These are phyloP conservation scores for Clarireedia hainanense DNA, from an alignment of 2,329 filamentous ascomycete genomes.

Conservation along the genomic window DNA sequence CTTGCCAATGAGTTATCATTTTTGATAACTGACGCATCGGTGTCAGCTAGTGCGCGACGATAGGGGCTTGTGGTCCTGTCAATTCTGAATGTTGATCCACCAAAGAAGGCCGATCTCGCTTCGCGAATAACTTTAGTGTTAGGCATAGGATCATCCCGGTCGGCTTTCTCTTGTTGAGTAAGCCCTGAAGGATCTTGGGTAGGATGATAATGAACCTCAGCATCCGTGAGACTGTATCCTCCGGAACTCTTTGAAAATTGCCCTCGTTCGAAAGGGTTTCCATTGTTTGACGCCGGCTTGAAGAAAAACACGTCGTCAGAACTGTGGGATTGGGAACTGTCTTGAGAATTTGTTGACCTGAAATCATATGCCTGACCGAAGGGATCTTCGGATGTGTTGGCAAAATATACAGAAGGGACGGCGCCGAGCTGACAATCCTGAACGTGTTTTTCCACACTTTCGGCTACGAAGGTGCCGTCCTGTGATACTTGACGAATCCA, in stretches of 20 bases:
- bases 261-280: background rate
- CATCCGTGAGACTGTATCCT: background rate
- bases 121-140: slow-evolving; percentile 31
- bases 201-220: background rate
- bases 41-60: slow-evolving; percentile 37
- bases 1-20: slow-evolving; percentile 2
- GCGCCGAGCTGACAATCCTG: slow-evolving; percentile 14
- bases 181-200: slow-evolving; percentile 6
- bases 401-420: slow-evolving; percentile 10
- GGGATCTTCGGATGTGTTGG: slow-evolving; percentile 9
- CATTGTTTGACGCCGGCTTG: background rate
- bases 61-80: slow-evolving; percentile 50
- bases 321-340: slow-evolving; percentile 11
- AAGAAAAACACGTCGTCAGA: slow-evolving; percentile 23
- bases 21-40: slow-evolving; percentile 9
- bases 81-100: slow-evolving; percentile 42
- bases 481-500: slow-evolving; percentile 23
- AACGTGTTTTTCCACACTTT: background rate
- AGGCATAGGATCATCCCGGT: slow-evolving; percentile 22
- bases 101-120: slow-evolving; percentile 43
- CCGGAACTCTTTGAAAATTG: background rate
- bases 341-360: slow-evolving; percentile 13
- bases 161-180: slow-evolving; percentile 25
- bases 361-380: slow-evolving; percentile 21
- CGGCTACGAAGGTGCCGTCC: slow-evolving; percentile 6